Conservation (phyloP, 108 stramenopile species). For the Chaetoceros tenuissimus region DNA sequence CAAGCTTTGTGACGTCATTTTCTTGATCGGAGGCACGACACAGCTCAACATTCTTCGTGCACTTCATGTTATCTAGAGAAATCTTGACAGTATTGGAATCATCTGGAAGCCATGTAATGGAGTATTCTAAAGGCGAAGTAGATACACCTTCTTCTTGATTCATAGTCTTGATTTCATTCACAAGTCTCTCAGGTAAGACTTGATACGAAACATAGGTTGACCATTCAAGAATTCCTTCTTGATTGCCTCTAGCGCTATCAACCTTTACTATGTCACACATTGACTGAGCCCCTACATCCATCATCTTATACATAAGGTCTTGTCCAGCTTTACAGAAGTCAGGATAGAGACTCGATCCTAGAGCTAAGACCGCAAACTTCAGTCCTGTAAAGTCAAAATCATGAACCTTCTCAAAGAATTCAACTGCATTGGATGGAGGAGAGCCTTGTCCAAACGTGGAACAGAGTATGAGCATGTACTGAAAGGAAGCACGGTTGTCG, state of each 20-base stretch:
- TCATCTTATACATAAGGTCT: constrained; percentile 3
- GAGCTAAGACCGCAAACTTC: constrained; percentile 12
- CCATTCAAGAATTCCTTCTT: constrained; percentile 2
- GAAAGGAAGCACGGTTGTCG: neutral
- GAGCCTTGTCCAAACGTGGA: constrained; percentile 27
- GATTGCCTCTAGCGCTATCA: neutral
- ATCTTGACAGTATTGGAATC: neutral
- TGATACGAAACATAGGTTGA: neutral
- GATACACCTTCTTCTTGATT: neutral
- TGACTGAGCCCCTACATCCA: neutral
- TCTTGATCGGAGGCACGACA: neutral
- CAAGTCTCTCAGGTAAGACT: neutral
- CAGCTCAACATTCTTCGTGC: neutral
- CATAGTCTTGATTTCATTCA: neutral
- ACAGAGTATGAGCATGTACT: constrained; percentile 5
- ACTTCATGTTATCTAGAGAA: neutral
- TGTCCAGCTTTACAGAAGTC: constrained; percentile 20
- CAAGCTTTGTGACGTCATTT: neutral
- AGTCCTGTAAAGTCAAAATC: constrained; percentile 1
- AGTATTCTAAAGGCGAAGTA: neutral
- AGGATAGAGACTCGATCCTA: constrained; percentile 18
- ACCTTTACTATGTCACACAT: neutral
- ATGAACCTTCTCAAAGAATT: constrained; percentile 15
- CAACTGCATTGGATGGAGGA: constrained; percentile 17
- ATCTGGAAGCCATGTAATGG: neutral